A percentile compares a stretch with the other conserved stretches of the same genome.
phyloP scores from a whole-genome alignment of 495 filamentous ascomycete species.

The Annulohypoxylon maeteangense region DNA sequence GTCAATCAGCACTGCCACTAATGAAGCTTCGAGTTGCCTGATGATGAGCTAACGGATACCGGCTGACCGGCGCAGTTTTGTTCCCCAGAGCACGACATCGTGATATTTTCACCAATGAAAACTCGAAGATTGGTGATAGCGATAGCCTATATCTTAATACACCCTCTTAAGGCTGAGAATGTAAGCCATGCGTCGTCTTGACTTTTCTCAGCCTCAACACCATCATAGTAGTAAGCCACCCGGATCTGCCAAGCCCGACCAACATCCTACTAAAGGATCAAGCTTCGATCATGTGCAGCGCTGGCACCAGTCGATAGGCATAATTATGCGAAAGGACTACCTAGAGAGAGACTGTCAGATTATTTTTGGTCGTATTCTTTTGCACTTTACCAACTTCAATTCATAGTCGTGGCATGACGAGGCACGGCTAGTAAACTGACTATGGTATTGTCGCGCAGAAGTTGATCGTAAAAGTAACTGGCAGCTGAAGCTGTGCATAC shows the following conservation, averaged over 20 bases:
- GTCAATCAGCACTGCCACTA: slow-evolving; percentile 18
- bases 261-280: slow-evolving; percentile 3
- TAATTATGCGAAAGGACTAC: slow-evolving; percentile 10
- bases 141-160: slow-evolving; percentile 19
- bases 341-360: background rate
- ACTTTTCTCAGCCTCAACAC: slow-evolving; percentile 23
- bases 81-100: background rate
- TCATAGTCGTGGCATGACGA: background rate
- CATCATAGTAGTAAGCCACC: slow-evolving; percentile 10
- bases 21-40: slow-evolving; percentile 4
- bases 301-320: slow-evolving; percentile 8
- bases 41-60: slow-evolving; percentile 14
- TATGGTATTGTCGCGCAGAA: background rate
- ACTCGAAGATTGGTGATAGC: background rate
- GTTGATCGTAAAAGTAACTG: background rate
- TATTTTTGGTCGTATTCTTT: background rate
- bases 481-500: background rate
- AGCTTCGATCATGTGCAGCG: slow-evolving; percentile 3
- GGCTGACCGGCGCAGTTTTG: slow-evolving; percentile 30
- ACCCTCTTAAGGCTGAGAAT: slow-evolving; percentile 9
- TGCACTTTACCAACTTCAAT: background rate
- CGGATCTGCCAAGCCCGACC: slow-evolving; percentile 12
- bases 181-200: background rate
- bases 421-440: background rate
- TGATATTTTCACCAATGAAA: background rate